Evolutionary conservation across 495 filamentous ascomycete genomes (phyloP).

Genomic region (Xylaria scruposa): DNA sequence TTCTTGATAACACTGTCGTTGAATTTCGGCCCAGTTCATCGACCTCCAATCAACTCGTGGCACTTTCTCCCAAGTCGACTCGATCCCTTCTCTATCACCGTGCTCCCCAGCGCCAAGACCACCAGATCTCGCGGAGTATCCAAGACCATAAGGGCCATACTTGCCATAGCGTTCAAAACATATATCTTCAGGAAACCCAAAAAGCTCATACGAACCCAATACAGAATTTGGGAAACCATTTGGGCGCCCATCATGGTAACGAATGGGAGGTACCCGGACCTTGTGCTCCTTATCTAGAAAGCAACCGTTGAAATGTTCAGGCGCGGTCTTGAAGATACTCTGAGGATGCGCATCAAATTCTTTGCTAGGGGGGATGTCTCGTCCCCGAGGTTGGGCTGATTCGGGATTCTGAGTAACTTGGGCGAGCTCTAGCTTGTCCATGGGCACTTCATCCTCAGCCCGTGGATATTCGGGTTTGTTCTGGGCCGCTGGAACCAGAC

Average conservation of each 20-base stretch:
- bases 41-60: conserved; percentile 74
- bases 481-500: conserved; percentile 63
- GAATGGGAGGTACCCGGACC: conserved; percentile 69
- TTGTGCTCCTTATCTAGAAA: conserved; percentile 71
- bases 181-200: conserved; percentile 83
- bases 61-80: conserved; percentile 71
- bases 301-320: conserved; percentile 64
- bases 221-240: conserved; percentile 81
- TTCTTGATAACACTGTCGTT: conserved; percentile 69
- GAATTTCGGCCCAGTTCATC: conserved; percentile 77
- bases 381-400: conserved; percentile 35
- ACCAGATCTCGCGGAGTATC: conserved; percentile 77
- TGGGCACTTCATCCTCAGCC: conserved; percentile 50
- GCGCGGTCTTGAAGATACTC: conserved; percentile 35
- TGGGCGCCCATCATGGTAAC: conserved; percentile 74
- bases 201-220: conserved; percentile 79
- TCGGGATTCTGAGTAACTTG: conserved; percentile 40
- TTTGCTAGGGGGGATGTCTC: conserved; percentile 53
- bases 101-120: conserved; percentile 81
- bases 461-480: conserved; percentile 82
- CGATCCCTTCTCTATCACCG: conserved; percentile 76
- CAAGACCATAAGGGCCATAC: conserved; percentile 87
- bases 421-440: conserved; percentile 36
- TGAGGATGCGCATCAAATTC: conserved; percentile 57
- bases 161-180: conserved; percentile 94